Percentiles rank a stretch among this genome's conserved stretches.
Evolutionary conservation across 306 rosid species (phyloP).

Genomic region (Dicorynia guianensis): DNA sequence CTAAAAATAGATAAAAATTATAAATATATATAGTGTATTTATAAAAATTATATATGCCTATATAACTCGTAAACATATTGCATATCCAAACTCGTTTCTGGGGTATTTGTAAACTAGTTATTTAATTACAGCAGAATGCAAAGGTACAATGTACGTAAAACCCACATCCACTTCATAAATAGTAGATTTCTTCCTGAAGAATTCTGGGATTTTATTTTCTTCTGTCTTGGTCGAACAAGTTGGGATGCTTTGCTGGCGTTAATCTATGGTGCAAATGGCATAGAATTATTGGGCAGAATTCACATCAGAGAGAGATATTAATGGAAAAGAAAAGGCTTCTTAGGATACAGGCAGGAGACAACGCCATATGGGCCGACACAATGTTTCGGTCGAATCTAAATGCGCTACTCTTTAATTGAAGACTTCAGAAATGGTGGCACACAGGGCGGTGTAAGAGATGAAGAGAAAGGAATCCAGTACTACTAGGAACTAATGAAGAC

Average conservation of each 20-base stretch:
- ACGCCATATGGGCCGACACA: conserved; percentile 45
- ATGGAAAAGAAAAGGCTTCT: neutral
- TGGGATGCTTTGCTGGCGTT: neutral
- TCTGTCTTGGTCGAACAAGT: conserved; percentile 23
- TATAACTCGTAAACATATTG: conserved; percentile 23
- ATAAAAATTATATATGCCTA: too few relatives aligned
- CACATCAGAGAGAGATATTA: conserved; percentile 10
- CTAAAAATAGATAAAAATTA: too few relatives aligned
- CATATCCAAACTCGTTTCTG: conserved; percentile 2
- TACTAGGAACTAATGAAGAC: neutral
- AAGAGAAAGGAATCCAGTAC: conserved; percentile 29
- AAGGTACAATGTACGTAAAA: conserved; percentile 30
- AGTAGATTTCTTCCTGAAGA: conserved; percentile 11
- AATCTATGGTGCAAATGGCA: conserved; percentile 9
- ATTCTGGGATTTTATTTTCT: conserved; percentile 20
- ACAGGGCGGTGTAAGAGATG: neutral
- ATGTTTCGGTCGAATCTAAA: conserved; percentile 30
- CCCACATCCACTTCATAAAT: conserved; percentile 6
- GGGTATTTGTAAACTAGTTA: conserved; percentile 24
- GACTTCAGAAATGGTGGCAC: conserved; percentile 9
- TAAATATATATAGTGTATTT: too few relatives aligned
- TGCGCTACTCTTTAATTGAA: conserved; percentile 14
- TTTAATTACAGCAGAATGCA: conserved; percentile 24
- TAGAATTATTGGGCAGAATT: neutral
- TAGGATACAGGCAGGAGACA: conserved; percentile 37